phyloP scores from a whole-genome alignment of 1,139 yeast genomes.

The Blastobotrys illinoisensis region DNA sequence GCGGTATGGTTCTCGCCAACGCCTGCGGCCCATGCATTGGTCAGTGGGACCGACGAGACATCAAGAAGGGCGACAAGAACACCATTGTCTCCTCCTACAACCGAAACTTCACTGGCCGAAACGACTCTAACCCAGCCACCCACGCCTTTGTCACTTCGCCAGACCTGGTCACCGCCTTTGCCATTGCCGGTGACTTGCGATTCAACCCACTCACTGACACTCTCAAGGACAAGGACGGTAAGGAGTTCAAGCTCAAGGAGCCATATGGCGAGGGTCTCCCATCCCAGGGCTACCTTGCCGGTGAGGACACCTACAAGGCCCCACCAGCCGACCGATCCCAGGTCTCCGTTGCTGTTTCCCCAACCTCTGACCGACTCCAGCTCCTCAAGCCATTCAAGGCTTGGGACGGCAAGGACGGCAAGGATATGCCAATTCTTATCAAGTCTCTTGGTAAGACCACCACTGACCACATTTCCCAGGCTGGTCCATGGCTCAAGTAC shows the following conservation, averaged over 20 bases:
- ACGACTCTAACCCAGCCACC: constrained; percentile 98
- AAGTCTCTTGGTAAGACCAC: constrained; percentile 98
- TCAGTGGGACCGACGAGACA: constrained; percentile 98
- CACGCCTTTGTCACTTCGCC: constrained; percentile 98
- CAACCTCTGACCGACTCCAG: constrained; percentile 86
- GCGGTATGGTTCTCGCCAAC: constrained; percentile 94
- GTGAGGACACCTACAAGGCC: constrained; percentile 95
- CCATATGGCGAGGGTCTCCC: constrained; percentile 96
- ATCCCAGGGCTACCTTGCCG: constrained; percentile 84
- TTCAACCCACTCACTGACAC: constrained; percentile 97
- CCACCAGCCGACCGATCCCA: constrained; percentile 85
- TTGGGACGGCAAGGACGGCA: constrained; percentile 96
- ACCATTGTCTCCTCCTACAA: constrained; percentile 97
- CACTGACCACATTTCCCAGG: constrained; percentile 98
- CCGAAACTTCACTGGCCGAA: constrained; percentile 98
- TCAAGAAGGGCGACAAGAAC: constrained; percentile 96
- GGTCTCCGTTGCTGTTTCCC: constrained; percentile 72
- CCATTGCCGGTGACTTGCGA: constrained; percentile 95
- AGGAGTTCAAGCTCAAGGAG: constrained; percentile 86
- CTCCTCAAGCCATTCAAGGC: constrained; percentile 83
- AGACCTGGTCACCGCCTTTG: constrained; percentile 93
- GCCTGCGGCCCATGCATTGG: constrained; percentile 99
- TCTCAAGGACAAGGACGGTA: constrained; percentile 89
- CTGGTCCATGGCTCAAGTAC: constrained; percentile 99
- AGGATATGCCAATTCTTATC: constrained; percentile 85